These are phyloP conservation scores for Hypoxylon sp. DNA, from an alignment of 2,329 filamentous ascomycete genomes.

Conservation along the genomic window DNA sequence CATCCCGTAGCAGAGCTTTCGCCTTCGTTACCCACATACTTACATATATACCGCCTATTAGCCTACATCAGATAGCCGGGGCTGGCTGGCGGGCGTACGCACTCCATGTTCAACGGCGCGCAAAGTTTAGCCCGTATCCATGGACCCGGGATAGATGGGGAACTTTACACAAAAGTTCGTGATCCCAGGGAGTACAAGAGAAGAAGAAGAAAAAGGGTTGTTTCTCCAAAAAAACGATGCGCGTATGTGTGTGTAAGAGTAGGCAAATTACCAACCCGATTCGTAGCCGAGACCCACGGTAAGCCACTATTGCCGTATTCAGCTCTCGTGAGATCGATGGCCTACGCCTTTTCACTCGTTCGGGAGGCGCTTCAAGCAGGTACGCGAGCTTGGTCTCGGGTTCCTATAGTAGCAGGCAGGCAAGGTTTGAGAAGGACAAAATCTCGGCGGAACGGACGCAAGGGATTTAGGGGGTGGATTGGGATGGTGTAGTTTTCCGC, in stretches of 20 bases:
- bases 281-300: slow-evolving; percentile 32
- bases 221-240: slow-evolving; percentile 26
- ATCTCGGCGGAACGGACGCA: slow-evolving; percentile 33
- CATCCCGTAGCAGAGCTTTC: not conserved
- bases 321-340: slow-evolving; percentile 20
- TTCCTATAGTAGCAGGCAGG: slow-evolving; percentile 2
- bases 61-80: slow-evolving; percentile 14
- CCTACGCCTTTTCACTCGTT: slow-evolving; percentile 13
- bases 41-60: not conserved
- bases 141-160: slow-evolving; percentile 29
- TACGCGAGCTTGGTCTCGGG: slow-evolving; percentile 31
- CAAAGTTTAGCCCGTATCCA: slow-evolving; percentile 34
- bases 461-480: no score
- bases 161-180: slow-evolving; percentile 28
- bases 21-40: slow-evolving; percentile 1
- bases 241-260: no score
- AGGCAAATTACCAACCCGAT: slow-evolving; percentile 30
- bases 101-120: slow-evolving; percentile 33
- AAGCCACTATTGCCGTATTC: slow-evolving; percentile 33
- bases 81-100: no score
- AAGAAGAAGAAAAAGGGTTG: slow-evolving; percentile 25
- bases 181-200: slow-evolving; percentile 31
- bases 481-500: no score
- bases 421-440: slow-evolving; percentile 11
- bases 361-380: slow-evolving; percentile 10